These are phyloP conservation scores for Alternaria incomplexa DNA, from an alignment of 2,329 filamentous ascomycete genomes.

Conservation along the genomic window DNA sequence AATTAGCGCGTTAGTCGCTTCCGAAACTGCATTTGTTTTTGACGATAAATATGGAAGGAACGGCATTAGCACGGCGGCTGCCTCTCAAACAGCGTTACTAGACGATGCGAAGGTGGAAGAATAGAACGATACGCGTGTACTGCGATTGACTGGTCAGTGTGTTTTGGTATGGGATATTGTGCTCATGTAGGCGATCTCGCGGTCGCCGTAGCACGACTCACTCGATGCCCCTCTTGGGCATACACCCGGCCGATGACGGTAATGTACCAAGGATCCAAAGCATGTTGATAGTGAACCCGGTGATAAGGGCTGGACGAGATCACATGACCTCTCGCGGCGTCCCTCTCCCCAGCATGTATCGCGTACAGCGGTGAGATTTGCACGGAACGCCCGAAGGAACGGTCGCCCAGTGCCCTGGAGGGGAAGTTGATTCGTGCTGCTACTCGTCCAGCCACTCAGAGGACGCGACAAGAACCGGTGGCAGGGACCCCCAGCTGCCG, in stretches of 20 bases:
- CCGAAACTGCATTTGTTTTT: not conserved
- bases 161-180: slow-evolving; percentile 7
- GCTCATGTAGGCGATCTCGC: slow-evolving; percentile 23
- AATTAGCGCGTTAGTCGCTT: slow-evolving; percentile 3
- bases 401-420: slow-evolving; percentile 18
- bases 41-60: slow-evolving; percentile 22
- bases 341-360: slow-evolving; percentile 14
- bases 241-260: not conserved
- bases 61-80: slow-evolving; percentile 16
- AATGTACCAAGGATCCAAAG: not conserved
- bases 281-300: slow-evolving; percentile 9
- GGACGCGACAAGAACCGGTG: slow-evolving; percentile 11
- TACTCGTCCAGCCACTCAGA: slow-evolving; percentile 20
- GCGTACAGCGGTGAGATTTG: slow-evolving; percentile 30
- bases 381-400: slow-evolving; percentile 20
- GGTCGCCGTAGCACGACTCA: not conserved
- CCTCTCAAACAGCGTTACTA: not conserved
- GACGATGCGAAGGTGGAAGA: not conserved
- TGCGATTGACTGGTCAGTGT: slow-evolving; percentile 8
- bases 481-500: slow-evolving; percentile 9
- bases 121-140: not conserved
- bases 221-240: slow-evolving; percentile 7
- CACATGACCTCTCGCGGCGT: slow-evolving; percentile 25
- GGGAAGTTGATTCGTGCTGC: slow-evolving; percentile 18
- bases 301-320: slow-evolving; percentile 9